These are phyloP conservation scores for Trametes punicea DNA, from an alignment of 768 basidiomycete species.

Conservation along the genomic window DNA sequence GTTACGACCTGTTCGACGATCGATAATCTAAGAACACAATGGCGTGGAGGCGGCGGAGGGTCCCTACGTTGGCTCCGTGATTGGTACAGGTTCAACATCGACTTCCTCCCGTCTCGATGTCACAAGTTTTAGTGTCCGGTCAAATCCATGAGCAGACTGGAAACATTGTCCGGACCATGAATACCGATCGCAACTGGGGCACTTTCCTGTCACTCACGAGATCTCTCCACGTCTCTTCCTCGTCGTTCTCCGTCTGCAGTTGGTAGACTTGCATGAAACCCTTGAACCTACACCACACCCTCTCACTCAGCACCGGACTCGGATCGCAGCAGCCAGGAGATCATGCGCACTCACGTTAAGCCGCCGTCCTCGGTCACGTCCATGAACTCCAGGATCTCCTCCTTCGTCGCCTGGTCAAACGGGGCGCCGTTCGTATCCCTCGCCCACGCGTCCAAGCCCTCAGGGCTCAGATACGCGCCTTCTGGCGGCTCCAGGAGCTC, in stretches of 20 bases:
- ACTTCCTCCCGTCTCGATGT: constrained; percentile 53
- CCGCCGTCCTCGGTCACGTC: constrained; percentile 69
- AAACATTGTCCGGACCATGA: not conserved
- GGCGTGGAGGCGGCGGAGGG: not conserved
- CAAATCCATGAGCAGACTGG: constrained; percentile 74
- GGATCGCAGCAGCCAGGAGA: not conserved
- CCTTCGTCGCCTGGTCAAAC: constrained; percentile 74
- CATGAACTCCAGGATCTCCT: constrained; percentile 72
- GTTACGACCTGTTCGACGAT: not conserved
- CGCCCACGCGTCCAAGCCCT: constrained; percentile 74
- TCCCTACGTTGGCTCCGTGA: no score
- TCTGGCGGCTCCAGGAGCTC: constrained; percentile 30
- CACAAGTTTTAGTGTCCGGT: constrained; percentile 59
- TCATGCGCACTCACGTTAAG: constrained; percentile 55
- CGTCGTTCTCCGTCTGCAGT: constrained; percentile 81
- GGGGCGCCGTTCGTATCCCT: constrained; percentile 78
- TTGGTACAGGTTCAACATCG: constrained; percentile 30
- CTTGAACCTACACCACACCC: constrained; percentile 49
- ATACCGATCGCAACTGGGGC: not conserved
- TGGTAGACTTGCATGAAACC: constrained; percentile 83
- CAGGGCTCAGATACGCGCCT: constrained; percentile 53
- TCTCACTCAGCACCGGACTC: not conserved
- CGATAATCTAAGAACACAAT: not conserved
- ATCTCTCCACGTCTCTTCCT: constrained; percentile 83
- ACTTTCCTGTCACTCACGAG: constrained; percentile 43